Percentiles rank a stretch among this genome's conserved stretches.
Conservation (phyloP, 345 rosid species). For the Populus tremula region DNA sequence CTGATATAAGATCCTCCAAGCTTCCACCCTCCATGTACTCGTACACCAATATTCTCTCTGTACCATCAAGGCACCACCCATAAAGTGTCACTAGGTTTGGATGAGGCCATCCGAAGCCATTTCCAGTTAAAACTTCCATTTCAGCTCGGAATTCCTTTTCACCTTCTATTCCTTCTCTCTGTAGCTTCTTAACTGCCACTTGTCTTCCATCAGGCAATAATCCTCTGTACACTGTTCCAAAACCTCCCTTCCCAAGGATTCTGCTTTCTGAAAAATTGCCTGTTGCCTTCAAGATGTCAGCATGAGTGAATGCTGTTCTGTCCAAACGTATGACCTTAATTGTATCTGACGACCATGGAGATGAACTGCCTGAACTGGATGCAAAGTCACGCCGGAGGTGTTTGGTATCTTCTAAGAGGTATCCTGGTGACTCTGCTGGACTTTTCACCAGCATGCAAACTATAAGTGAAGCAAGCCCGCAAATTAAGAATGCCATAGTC, state of each 20-base stretch:
- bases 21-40: slow-evolving; percentile 90
- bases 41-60: slow-evolving; percentile 74
- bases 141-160: slow-evolving; percentile 86
- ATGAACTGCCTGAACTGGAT: slow-evolving; percentile 67
- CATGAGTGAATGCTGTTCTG: slow-evolving; percentile 70
- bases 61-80: slow-evolving; percentile 84
- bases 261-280: slow-evolving; percentile 65
- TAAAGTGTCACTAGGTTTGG: slow-evolving; percentile 85
- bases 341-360: slow-evolving; percentile 69
- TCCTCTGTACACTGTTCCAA: slow-evolving; percentile 76
- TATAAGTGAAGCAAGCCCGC: slow-evolving; percentile 46
- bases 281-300: slow-evolving; percentile 83
- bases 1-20: slow-evolving; percentile 75
- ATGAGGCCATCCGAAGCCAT: slow-evolving; percentile 84
- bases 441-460: slow-evolving; percentile 39
- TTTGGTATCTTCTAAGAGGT: slow-evolving; percentile 51
- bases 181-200: slow-evolving; percentile 90
- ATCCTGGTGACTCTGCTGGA: slow-evolving; percentile 35
- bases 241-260: slow-evolving; percentile 86
- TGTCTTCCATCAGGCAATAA: slow-evolving; percentile 75
- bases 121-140: slow-evolving; percentile 85
- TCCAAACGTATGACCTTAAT: slow-evolving; percentile 72
- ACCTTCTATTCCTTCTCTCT: slow-evolving; percentile 76
- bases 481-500: slow-evolving; percentile 33
- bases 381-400: slow-evolving; percentile 42